These are phyloP conservation scores for Rhynchosporium secalis DNA, from an alignment of 2,329 filamentous ascomycete species.

Conservation along the genomic window DNA sequence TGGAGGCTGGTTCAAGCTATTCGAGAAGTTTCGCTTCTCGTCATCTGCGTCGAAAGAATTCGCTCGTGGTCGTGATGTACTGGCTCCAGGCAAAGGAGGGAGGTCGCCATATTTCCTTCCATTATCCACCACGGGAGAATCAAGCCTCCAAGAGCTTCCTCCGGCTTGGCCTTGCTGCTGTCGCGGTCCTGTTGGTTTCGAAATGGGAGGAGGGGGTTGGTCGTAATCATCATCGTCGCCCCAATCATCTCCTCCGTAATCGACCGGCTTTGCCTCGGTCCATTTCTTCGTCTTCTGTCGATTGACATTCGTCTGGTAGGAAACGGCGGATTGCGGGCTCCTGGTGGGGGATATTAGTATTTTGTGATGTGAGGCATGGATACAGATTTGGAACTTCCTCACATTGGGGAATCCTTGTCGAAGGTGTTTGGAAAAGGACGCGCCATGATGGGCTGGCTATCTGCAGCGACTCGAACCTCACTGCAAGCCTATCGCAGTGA, in stretches of 20 bases:
- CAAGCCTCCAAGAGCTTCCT: conserved; percentile 22
- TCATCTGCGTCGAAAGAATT: conserved; percentile 58
- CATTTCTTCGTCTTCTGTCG: conserved; percentile 91
- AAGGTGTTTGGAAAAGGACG: conserved; percentile 38
- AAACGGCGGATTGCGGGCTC: conserved; percentile 34
- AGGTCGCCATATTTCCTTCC: conserved; percentile 39
- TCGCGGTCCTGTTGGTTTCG: conserved; percentile 46
- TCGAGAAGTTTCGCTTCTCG: conserved; percentile 52
- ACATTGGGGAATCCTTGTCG: conserved; percentile 37
- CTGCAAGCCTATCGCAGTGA: conserved; percentile 26
- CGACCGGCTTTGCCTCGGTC: conserved; percentile 83
- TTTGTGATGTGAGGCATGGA: conserved; percentile 4
- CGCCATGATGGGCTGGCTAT: conserved; percentile 35
- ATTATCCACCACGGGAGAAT: conserved; percentile 21
- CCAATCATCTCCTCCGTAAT: conserved; percentile 94
- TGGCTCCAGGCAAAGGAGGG: conserved; percentile 32
- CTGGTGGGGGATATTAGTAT: conserved; percentile 25
- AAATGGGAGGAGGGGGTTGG: conserved; percentile 44
- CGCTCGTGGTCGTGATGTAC: conserved; percentile 30
- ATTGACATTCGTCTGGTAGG: conserved; percentile 82
- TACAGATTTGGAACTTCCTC: conserved; percentile 15
- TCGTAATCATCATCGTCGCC: conserved; percentile 69
- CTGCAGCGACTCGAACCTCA: conserved; percentile 22
- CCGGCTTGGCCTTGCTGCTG: conserved; percentile 46
- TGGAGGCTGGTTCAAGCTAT: conserved; percentile 29